Conservation (phyloP, 2,329 filamentous ascomycete genomes). For the Cordyceps cicadae region DNA sequence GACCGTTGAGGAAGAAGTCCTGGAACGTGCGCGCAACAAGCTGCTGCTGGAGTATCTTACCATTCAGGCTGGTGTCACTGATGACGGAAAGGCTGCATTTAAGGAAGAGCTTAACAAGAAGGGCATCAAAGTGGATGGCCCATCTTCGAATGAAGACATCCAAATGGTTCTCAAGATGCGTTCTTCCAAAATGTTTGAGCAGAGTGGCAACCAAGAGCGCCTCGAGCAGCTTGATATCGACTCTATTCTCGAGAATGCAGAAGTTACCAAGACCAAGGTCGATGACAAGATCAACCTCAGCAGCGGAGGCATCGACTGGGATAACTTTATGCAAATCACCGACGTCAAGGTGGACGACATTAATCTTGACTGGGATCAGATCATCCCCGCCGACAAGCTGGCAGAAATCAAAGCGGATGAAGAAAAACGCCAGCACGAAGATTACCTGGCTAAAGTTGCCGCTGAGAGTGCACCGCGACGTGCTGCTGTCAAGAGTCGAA, state of each 20-base stretch:
- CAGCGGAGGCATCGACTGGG: constrained; percentile 74
- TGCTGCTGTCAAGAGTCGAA: constrained; percentile 53
- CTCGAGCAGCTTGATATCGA: constrained; percentile 97
- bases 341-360: constrained; percentile 88
- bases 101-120: constrained; percentile 71
- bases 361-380: constrained; percentile 89
- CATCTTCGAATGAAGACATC: constrained; percentile 87
- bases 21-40: constrained; percentile 94
- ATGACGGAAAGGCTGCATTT: constrained; percentile 79
- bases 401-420: constrained; percentile 86
- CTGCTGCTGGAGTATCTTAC: constrained; percentile 95
- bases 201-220: constrained; percentile 92
- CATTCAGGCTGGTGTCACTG: constrained; percentile 92
- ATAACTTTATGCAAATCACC: constrained; percentile 96
- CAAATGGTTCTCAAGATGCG: constrained; percentile 93
- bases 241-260: constrained; percentile 90
- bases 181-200: constrained; percentile 99
- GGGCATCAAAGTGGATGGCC: constrained; percentile 64
- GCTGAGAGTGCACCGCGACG: constrained; percentile 79
- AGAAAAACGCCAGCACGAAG: constrained; percentile 72
- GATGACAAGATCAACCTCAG: constrained; percentile 86
- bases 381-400: constrained; percentile 89
- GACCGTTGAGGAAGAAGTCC: constrained; percentile 94
- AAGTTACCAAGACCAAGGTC: constrained; percentile 93
- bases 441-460: constrained; percentile 72